These are phyloP conservation scores for Coffea canephora DNA, from an alignment of 257 asterid genomes.

Conservation along the genomic window DNA sequence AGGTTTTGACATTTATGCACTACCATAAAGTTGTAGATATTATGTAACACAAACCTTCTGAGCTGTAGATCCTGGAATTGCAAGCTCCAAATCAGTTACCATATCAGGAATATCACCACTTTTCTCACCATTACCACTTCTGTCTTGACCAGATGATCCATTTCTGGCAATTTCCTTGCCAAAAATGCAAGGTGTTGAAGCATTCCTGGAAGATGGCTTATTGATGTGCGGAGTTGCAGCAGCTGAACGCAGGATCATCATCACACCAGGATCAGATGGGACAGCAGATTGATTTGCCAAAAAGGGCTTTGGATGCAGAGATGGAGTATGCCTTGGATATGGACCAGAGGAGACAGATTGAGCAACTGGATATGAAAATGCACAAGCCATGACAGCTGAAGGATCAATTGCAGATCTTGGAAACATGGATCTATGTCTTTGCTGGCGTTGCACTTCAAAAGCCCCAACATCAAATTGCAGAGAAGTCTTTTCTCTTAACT, in stretches of 20 bases:
- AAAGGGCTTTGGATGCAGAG: conserved; percentile 9
- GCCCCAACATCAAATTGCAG: conserved; percentile 22
- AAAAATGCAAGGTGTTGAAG: conserved; percentile 17
- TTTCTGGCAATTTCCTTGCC: conserved; percentile 8
- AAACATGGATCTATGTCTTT: conserved; percentile 15
- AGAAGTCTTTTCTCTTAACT: conserved; percentile 27
- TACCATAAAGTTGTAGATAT: not conserved
- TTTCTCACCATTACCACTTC: not conserved
- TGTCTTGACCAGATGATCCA: conserved; percentile 9
- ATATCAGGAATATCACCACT: not conserved
- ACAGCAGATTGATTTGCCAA: conserved; percentile 5
- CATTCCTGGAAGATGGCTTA: not conserved
- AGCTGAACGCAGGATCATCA: conserved; percentile 11
- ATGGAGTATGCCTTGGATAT: conserved; percentile 13
- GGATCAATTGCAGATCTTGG: conserved; percentile 24
- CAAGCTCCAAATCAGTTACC: conserved; percentile 32
- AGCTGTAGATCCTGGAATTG: conserved; percentile 23
- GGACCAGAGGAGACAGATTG: conserved; percentile 1
- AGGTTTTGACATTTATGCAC: not conserved
- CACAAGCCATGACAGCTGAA: conserved; percentile 9
- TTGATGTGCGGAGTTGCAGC: not conserved
- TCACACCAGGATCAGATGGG: conserved; percentile 13
- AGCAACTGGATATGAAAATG: conserved; percentile 21
- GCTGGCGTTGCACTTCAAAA: conserved; percentile 23
- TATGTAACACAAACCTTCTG: conserved; percentile 15